A percentile compares a stretch with the other conserved stretches of the same genome.
phyloP scores from a whole-genome alignment of 2,329 filamentous ascomycete genomes.

The Trichoderma sp. region DNA sequence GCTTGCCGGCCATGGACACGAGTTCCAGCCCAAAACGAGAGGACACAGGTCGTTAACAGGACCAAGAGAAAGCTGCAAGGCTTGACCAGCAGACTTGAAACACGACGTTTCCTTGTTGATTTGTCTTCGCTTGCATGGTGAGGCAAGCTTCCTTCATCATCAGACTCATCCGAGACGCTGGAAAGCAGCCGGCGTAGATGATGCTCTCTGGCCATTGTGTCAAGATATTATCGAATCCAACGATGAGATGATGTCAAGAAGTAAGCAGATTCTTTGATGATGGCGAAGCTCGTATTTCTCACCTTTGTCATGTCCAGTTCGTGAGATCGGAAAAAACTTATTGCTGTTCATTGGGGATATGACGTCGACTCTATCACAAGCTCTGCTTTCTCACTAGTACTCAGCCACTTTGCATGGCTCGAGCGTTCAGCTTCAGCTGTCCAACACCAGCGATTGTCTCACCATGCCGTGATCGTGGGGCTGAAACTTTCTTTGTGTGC shows the following conservation, averaged over 20 bases:
- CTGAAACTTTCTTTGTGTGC: background rate
- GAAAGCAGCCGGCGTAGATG: conserved; percentile 19
- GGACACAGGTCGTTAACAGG: conserved; percentile 2
- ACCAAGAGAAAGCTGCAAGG: background rate
- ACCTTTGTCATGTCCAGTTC: background rate
- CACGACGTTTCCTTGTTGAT: background rate
- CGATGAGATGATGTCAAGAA: background rate
- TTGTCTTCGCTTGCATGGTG: background rate
- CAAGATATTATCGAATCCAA: background rate
- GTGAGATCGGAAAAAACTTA: background rate
- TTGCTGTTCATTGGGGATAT: background rate
- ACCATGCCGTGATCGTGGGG: background rate
- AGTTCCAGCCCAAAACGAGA: conserved; percentile 28
- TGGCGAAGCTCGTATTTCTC: background rate
- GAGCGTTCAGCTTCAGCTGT: background rate
- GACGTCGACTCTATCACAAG: background rate
- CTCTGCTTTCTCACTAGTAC: background rate
- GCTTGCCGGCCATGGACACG: background rate
- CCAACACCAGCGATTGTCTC: too few species aligned
- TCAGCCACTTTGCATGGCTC: background rate
- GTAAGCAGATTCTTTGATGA: background rate
- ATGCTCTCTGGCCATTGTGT: conserved; percentile 17
- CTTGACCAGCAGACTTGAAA: background rate
- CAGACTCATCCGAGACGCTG: conserved; percentile 21
- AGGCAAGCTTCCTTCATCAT: conserved; percentile 21